Evolutionary conservation across 768 basidiomycete genomes (phyloP), one percentile per base, ranked within the genome.

Genomic region (Rhizopogon vinicolor): DNA sequence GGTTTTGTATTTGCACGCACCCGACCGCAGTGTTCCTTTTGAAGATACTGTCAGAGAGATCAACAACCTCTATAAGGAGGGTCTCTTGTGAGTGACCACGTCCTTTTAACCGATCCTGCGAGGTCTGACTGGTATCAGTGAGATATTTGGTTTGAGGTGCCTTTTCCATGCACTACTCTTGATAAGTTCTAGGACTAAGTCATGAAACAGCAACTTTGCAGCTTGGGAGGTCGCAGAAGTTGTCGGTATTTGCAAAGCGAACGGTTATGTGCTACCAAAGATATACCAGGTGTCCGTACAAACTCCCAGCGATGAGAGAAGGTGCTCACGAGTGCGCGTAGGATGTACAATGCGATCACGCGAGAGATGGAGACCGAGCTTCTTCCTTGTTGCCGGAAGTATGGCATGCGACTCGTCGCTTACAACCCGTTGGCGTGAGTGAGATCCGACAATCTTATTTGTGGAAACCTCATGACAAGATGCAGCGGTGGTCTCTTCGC

Each of bases 221-320:
- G 75, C 82, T 0, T 85, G 81, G 80, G 83, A 86, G 65, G 77
- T 74, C 13, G 82, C 82, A 3, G 83, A 84, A 60, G 75, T 85
- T 25, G 78, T 83, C 1, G 73, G 74, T 0, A 84, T 85, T 29
- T 83, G 82, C 66, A 78, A 72, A 49, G 70, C 72, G 3, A 80
- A 83, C 19, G 78, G 77, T 2, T 85, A 76, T 58, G 74, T 84
- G 12, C 69, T 75, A 57, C 83, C 83, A 3, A 80, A 76, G 25
- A 78, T 78, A 5, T 85, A 85, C 57, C 77, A 81, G 67, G 82
- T 79, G 71, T 79, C 68, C 12, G 74, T 74, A 6, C 13, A 25
- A 10, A 8, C 19, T n/a, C 16, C 5, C 25, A 13, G 13, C 1
- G 43, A 29, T 18, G 19, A 55, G 16, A 37, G 35, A 10, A 25